phyloP scores from a whole-genome alignment of 164 flowering plant genomes.

The Saururus chinensis region DNA sequence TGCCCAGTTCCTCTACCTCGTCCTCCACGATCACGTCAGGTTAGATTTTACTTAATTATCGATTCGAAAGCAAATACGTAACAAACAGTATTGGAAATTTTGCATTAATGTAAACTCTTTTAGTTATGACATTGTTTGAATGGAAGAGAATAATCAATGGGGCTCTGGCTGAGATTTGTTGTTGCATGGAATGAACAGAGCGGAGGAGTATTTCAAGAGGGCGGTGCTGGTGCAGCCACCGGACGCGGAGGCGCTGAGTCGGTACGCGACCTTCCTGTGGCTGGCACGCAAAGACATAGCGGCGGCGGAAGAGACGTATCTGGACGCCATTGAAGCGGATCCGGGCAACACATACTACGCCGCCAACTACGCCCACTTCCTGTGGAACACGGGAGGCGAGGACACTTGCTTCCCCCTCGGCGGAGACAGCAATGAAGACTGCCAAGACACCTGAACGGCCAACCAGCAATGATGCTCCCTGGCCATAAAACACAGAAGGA shows the following conservation, averaged over 20 bases:
- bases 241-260: slow-evolving; percentile 64
- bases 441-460: too few species aligned
- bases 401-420: slow-evolving; percentile 76
- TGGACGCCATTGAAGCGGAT: slow-evolving; percentile 73
- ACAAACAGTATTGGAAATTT: too few species aligned
- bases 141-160: too few species aligned
- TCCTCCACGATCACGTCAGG: slow-evolving; percentile 75
- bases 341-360: slow-evolving; percentile 58
- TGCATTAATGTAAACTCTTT: too few species aligned
- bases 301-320: slow-evolving; percentile 77
- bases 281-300: slow-evolving; percentile 46
- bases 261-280: slow-evolving; percentile 81
- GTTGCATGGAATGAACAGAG: slow-evolving; percentile 35
- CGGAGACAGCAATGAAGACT: not conserved
- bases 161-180: too few species aligned
- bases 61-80: too few species aligned
- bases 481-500: too few species aligned
- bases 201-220: slow-evolving; percentile 79
- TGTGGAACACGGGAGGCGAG: slow-evolving; percentile 86
- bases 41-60: slow-evolving; percentile 8
- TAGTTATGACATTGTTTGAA: too few species aligned
- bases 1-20: slow-evolving; percentile 83
- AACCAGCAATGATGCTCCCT: too few species aligned
- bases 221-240: slow-evolving; percentile 43
- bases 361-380: slow-evolving; percentile 72